A percentile compares a stretch with the other conserved stretches of the same genome.
Conservation (phyloP, 176 grass and related monocot genomes). For the Thalia dealbata region DNA sequence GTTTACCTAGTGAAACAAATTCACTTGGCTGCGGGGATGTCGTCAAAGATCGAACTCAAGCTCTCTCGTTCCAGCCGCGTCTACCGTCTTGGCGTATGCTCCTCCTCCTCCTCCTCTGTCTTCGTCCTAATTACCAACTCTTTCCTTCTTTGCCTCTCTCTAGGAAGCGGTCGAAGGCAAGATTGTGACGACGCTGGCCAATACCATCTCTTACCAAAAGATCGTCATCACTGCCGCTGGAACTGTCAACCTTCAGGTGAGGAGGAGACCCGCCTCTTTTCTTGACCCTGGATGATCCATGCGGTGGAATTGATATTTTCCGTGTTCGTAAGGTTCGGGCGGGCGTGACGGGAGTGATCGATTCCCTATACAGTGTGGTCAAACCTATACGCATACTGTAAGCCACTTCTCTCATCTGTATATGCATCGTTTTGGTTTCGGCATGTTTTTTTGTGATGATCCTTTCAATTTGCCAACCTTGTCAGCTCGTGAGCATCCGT, state of each 20-base stretch:
- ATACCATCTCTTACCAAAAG: constrained; percentile 12
- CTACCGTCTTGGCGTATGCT: constrained; percentile 8
- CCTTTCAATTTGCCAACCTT: background rate
- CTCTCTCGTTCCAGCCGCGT: constrained; percentile 18
- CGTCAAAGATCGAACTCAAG: constrained; percentile 14
- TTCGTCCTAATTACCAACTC: background rate
- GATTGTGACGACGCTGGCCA: background rate
- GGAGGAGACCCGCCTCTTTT: background rate
- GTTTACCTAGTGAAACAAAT: no score
- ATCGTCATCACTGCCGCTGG: constrained; percentile 14
- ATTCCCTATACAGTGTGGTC: constrained; percentile 14
- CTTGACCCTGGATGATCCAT: background rate
- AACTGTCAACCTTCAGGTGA: constrained; percentile 17
- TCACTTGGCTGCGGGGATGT: background rate
- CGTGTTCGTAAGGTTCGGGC: background rate
- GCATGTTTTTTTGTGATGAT: no score
- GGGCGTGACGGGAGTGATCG: constrained; percentile 12
- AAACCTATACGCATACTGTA: constrained; percentile 15
- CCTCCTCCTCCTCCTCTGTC: background rate
- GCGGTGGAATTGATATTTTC: background rate
- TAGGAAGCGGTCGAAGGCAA: constrained; percentile 17
- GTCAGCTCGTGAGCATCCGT: background rate
- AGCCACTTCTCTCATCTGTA: background rate
- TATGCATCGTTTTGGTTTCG: background rate
- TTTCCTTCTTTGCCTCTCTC: background rate